Evolutionary conservation across 2,329 filamentous ascomycete genomes (phyloP), one percentile per base, ranked within the genome.

Genomic region (Penicillium sp.): DNA sequence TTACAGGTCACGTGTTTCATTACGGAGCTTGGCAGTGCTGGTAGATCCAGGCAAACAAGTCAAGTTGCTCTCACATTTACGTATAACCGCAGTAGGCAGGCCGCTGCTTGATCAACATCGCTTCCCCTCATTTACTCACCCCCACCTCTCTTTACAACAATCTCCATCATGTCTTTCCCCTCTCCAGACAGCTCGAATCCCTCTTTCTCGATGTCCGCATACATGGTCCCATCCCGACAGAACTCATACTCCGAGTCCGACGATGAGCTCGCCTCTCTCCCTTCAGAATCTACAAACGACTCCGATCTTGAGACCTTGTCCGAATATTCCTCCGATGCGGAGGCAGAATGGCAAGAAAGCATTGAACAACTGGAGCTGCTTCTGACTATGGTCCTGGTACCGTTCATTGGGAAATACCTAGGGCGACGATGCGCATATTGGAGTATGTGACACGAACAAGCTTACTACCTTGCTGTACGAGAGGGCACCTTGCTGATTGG

Each of bases 361-460:
- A 78, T 99, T 60, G 90, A 97, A 74, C 94, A 99, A 77, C 77
- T 99, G 57, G 91, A 99, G 77, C 80, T 97, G 61, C 80, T 99
- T 63, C 76, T 97, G 70, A 96, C 90, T 21, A 96, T 99, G 91
- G 89, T 97, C 46, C 75, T 97, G 64, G 88, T 99, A 48, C 94
- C 94, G 3, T 97, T 96, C 73, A 79, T 91, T 64, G 94, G 94
- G 56, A 99, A 97, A 76, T 97, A 91, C 76, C 85, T 97, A 73
- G 94, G 94, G 44, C 84, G 94, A 72, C 95, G 91, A 75, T 95
- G 92, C 78, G 93, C 93, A 56, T 97, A 96, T 72, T 97, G 91
- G 90, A 91, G 93, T 97, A 81, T 38, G 73, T 68, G 10, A 35
- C 25, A 69, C 10, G 34, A 9, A 1, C n/a, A 3, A 29, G 18